phyloP scores from a whole-genome alignment of 768 basidiomycete species.

The Boletales sp. region DNA sequence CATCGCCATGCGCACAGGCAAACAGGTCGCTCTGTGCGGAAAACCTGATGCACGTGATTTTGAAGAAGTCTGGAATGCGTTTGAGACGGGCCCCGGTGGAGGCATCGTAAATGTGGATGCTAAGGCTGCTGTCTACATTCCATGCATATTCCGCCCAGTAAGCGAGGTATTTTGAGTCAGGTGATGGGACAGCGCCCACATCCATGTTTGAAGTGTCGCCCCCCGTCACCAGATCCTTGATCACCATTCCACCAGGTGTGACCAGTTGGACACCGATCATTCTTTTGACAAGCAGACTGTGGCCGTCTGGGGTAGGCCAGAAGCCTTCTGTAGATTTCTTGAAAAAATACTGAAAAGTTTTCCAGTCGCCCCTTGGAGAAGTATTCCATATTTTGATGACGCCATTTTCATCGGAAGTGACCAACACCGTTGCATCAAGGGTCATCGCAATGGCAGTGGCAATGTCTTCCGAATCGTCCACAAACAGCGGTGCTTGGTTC shows the following conservation, averaged over 20 bases:
- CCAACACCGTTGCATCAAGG: slow-evolving; percentile 5
- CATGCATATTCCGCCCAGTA: slow-evolving; percentile 18
- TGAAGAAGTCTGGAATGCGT: slow-evolving; percentile 12
- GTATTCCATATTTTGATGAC: slow-evolving; percentile 14
- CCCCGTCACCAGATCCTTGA: slow-evolving; percentile 11
- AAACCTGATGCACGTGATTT: slow-evolving; percentile 11
- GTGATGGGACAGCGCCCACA: slow-evolving; percentile 7
- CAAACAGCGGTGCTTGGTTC: slow-evolving; percentile 7
- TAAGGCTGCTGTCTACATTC: slow-evolving; percentile 12
- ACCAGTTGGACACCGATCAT: slow-evolving; percentile 7
- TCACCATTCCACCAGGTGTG: neutral
- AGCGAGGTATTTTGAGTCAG: slow-evolving; percentile 16
- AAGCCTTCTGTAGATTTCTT: neutral
- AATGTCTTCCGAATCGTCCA: neutral
- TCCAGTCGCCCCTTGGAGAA: slow-evolving; percentile 5
- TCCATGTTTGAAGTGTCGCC: neutral
- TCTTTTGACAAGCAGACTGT: slow-evolving; percentile 8
- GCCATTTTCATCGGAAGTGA: slow-evolving; percentile 6
- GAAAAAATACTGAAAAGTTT: neutral
- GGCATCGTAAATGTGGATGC: slow-evolving; percentile 16
- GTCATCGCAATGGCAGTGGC: slow-evolving; percentile 9
- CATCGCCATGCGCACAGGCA: slow-evolving; percentile 14
- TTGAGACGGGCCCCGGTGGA: slow-evolving; percentile 12
- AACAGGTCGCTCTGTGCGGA: slow-evolving; percentile 11
- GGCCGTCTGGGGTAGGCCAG: slow-evolving; percentile 12